These are phyloP conservation scores for Arabidopsis hybrid DNA, from an alignment of 441 rosid genomes.

Conservation along the genomic window DNA sequence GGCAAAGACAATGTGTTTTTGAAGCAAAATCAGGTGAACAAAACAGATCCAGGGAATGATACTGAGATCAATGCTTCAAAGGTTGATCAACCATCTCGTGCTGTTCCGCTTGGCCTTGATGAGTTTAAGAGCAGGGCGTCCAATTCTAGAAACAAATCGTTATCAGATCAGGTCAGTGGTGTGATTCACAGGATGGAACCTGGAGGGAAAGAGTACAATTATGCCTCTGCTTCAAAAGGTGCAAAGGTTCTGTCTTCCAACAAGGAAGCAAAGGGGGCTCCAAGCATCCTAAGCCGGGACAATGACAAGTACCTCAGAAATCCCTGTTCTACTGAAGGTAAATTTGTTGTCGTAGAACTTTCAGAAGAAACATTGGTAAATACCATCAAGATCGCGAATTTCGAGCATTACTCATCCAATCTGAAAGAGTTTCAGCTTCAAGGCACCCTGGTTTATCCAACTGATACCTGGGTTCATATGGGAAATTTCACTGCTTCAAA, in stretches of 20 bases:
- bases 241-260: slow-evolving; percentile 83
- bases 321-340: slow-evolving; percentile 91
- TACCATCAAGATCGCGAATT: slow-evolving; percentile 81
- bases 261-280: slow-evolving; percentile 93
- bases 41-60: slow-evolving; percentile 42
- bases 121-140: slow-evolving; percentile 91
- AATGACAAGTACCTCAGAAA: slow-evolving; percentile 91
- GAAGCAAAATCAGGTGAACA: slow-evolving; percentile 49
- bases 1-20: slow-evolving; percentile 36
- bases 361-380: slow-evolving; percentile 93
- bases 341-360: slow-evolving; percentile 83
- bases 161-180: slow-evolving; percentile 62
- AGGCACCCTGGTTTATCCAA: slow-evolving; percentile 88
- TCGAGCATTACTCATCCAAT: slow-evolving; percentile 95
- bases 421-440: slow-evolving; percentile 82
- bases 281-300: slow-evolving; percentile 77
- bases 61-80: slow-evolving; percentile 47
- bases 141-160: slow-evolving; percentile 60
- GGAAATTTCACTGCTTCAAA: slow-evolving; percentile 88
- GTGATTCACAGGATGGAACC: slow-evolving; percentile 86
- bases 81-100: slow-evolving; percentile 59
- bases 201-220: slow-evolving; percentile 86
- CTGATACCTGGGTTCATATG: slow-evolving; percentile 78
- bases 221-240: slow-evolving; percentile 91
- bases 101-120: slow-evolving; percentile 79